Evolutionary conservation across 2,329 filamentous ascomycete genomes (phyloP), one percentile per base, ranked within the genome.

Genomic region (Hypomyces rosellus): DNA sequence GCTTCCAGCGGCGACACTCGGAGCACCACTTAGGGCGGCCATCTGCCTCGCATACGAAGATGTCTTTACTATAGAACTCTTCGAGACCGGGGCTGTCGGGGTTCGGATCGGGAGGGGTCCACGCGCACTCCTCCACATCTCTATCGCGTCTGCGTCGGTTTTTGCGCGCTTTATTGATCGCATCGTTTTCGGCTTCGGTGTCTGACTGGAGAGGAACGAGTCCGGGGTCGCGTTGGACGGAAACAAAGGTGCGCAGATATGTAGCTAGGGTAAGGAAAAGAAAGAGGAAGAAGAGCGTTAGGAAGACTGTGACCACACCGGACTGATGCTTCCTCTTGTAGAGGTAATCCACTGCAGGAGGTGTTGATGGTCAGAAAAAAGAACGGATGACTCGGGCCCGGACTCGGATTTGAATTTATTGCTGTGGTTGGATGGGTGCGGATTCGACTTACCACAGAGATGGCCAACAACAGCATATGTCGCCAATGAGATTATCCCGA

Each of bases 1-100:
- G 84, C 67, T 96, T 97, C 82, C 88, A 96, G 56, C 86, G 88
- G 50, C 80, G 80, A 65, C 92, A 99, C 47, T 81, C 79, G 4
- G 84, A 84, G 69, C 92, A 99, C 83, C 89, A 97, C 33, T 82
- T 80, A 0, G 92, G 92, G n/a, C 85, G 76, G 0, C 93, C 93
- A 59, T 93, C 87, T 12, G 76, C 73, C 60, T 95, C 86, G 68
- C 89, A 96, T 2, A 89, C 77, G 64, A 95, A 97, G 2, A 88
- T 80, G 58, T 95, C 85, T 63, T 86, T 88, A 55, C 78, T 85
- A 63, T 93, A 95, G 63, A 95, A 95, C 4, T 74, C 69, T 58
- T 91, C 86, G 46, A 91, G 73, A 0, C 85, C 85, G 11, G 82
- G 80, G 46, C 80, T 81, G 55, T 88, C 80, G n/a, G 78, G 75